Evolutionary conservation across 805 yeast species (phyloP).

Genomic region (Vanderwaltozyma verrucispora): DNA sequence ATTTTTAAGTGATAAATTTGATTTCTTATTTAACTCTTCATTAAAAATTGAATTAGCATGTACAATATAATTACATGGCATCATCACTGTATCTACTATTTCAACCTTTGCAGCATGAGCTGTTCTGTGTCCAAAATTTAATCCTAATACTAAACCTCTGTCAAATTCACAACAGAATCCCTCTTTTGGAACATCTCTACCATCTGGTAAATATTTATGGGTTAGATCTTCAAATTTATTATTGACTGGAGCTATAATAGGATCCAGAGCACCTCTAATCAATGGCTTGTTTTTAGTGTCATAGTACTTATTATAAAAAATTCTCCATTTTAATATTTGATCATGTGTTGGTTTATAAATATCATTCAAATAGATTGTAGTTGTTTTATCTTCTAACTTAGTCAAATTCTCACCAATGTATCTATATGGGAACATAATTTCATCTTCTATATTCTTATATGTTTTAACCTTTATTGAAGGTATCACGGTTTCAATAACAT

Average conservation of each 20-base stretch:
- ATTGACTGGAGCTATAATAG: conserved; percentile 53
- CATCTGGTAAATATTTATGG: conserved; percentile 40
- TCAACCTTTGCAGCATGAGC: conserved; percentile 28
- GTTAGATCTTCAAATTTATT: conserved; percentile 36
- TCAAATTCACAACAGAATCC: conserved; percentile 47
- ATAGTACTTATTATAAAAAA: conserved; percentile 40
- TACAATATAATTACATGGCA: conserved; percentile 29
- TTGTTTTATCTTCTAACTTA: conserved; percentile 26
- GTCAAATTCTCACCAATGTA: conserved; percentile 33
- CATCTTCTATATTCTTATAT: conserved; percentile 37
- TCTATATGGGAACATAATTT: conserved; percentile 42
- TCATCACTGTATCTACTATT: conserved; percentile 19
- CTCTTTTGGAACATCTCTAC: conserved; percentile 32
- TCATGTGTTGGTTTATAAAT: conserved; percentile 40
- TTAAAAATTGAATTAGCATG: conserved; percentile 34
- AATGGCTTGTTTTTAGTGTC: conserved; percentile 55
- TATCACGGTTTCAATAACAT: conserved; percentile 42
- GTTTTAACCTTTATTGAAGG: conserved; percentile 53
- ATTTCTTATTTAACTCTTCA: conserved; percentile 32
- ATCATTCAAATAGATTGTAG: conserved; percentile 26
- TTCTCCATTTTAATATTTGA: conserved; percentile 39
- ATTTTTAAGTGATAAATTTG: conserved; percentile 24
- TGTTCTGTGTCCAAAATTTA: conserved; percentile 32
- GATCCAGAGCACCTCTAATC: conserved; percentile 52
- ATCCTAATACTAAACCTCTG: conserved; percentile 36